Evolutionary conservation across 768 basidiomycete genomes (phyloP).

Genomic region (Floccularia luteovirens): DNA sequence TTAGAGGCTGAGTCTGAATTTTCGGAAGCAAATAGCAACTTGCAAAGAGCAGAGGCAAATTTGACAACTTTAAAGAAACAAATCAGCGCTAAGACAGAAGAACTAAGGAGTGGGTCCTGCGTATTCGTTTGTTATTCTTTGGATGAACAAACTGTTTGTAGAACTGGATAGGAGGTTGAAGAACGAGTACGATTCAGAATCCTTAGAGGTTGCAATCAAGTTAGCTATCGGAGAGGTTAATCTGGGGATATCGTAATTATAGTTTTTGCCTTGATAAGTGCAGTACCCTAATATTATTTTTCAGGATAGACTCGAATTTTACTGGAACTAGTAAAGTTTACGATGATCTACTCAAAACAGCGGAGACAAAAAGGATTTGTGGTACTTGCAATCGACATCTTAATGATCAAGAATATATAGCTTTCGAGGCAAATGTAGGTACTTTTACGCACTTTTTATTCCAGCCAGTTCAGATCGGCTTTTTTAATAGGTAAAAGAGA

Average conservation of each 20-base stretch:
- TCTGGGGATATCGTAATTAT: conserved; percentile 30
- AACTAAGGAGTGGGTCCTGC: conserved; percentile 47
- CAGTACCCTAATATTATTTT: conserved; percentile 1
- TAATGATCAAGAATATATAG: conserved; percentile 35
- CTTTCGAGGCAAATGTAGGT: conserved; percentile 70
- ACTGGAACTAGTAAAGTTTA: conserved; percentile 35
- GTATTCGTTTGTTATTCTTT: neutral
- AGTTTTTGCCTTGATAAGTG: neutral
- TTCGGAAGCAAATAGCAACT: conserved; percentile 39
- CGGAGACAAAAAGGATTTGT: conserved; percentile 63
- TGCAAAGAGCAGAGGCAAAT: conserved; percentile 59
- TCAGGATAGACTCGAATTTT: conserved; percentile 19
- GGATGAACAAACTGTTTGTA: conserved; percentile 13
- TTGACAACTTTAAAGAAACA: conserved; percentile 54
- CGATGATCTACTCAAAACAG: conserved; percentile 43
- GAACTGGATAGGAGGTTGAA: conserved; percentile 42
- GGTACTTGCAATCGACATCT: conserved; percentile 70
- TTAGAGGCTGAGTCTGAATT: conserved; percentile 35
- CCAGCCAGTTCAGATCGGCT: conserved; percentile 1
- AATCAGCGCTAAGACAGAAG: conserved; percentile 51
- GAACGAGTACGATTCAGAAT: conserved; percentile 23
- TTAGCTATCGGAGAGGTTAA: conserved; percentile 36
- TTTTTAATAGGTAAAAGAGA: conserved; percentile 46
- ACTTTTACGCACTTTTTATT: neutral
- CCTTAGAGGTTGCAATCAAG: conserved; percentile 41